Percentiles rank a stretch among this genome's conserved stretches.
phyloP scores from a whole-genome alignment of 306 rosid species.

The Hippophae gyantsensis region DNA sequence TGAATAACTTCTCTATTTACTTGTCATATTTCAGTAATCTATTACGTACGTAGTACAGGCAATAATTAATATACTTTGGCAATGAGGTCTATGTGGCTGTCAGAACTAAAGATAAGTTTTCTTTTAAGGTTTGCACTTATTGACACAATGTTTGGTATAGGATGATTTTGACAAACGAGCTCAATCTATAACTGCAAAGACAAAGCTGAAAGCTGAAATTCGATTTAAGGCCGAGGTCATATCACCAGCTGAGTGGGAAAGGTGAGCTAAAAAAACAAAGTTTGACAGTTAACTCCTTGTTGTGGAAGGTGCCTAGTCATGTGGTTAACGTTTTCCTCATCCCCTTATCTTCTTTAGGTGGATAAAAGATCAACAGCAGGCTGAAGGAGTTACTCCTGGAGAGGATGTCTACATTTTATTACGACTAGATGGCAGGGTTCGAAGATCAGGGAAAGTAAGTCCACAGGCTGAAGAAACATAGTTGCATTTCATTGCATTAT shows the following conservation, averaged over 20 bases:
- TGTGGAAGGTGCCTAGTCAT: too few relatives aligned
- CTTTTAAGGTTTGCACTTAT: slow-evolving; percentile 13
- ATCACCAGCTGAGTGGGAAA: slow-evolving; percentile 91
- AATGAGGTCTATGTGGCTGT: too few relatives aligned
- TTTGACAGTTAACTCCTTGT: background rate
- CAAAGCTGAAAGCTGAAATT: slow-evolving; percentile 89
- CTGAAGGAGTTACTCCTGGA: slow-evolving; percentile 84
- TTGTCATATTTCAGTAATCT: too few relatives aligned
- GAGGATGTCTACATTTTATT: slow-evolving; percentile 86
- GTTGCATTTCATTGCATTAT: too few relatives aligned
- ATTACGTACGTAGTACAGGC: background rate
- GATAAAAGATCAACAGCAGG: slow-evolving; percentile 81
- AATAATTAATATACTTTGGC: slow-evolving; percentile 2
- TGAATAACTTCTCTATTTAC: too few relatives aligned
- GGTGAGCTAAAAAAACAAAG: slow-evolving; percentile 27
- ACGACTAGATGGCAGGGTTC: slow-evolving; percentile 89
- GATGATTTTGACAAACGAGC: slow-evolving; percentile 91
- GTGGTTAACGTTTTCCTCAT: background rate
- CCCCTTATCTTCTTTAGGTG: slow-evolving; percentile 49
- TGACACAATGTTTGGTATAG: slow-evolving; percentile 33
- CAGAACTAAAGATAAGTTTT: slow-evolving; percentile 4
- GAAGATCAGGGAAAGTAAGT: slow-evolving; percentile 92
- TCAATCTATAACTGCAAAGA: slow-evolving; percentile 66
- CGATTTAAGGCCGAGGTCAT: slow-evolving; percentile 81
- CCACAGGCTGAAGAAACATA: background rate